Percentiles rank a stretch among this genome's conserved stretches.
Evolutionary conservation across 331 rosid species (phyloP).

Genomic region (Quercus tomentella): DNA sequence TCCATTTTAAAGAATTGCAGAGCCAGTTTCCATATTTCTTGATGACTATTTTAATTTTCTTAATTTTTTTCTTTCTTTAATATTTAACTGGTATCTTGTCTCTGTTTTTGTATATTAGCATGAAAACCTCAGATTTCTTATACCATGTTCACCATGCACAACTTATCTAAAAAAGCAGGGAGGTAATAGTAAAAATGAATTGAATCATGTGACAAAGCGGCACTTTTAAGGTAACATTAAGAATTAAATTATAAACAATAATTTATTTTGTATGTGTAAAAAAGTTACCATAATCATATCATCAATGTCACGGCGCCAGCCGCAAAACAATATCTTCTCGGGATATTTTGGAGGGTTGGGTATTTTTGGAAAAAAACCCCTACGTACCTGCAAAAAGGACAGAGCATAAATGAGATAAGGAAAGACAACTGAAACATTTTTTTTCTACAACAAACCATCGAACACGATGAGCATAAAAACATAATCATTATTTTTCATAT

Average conservation of each 20-base stretch:
- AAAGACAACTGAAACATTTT: not conserved
- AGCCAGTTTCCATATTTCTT: slow-evolving; percentile 9
- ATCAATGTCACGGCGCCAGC: slow-evolving; percentile 99
- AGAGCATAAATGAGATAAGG: slow-evolving; percentile 7
- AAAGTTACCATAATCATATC: slow-evolving; percentile 92
- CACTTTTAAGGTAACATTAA: not conserved
- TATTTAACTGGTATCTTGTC: not conserved
- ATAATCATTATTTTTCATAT: not conserved
- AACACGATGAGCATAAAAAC: not conserved
- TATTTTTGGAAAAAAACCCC: slow-evolving; percentile 45
- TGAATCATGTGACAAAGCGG: not conserved
- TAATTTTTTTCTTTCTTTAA: not conserved
- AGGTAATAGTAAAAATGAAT: not conserved
- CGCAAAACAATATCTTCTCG: slow-evolving; percentile 91
- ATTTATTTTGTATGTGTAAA: not conserved
- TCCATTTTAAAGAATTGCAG: slow-evolving; percentile 1
- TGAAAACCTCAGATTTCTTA: not conserved
- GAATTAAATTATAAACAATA: not conserved
- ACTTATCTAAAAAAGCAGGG: not conserved
- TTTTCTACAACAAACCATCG: not conserved
- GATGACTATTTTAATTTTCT: not conserved
- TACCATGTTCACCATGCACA: not conserved
- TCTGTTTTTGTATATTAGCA: not conserved
- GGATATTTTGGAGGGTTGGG: slow-evolving; percentile 85
- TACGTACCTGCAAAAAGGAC: slow-evolving; percentile 47